A percentile compares a stretch with the other conserved stretches of the same genome.
Conservation (phyloP, 164 flowering plant genomes). For the Annona cherimola region DNA sequence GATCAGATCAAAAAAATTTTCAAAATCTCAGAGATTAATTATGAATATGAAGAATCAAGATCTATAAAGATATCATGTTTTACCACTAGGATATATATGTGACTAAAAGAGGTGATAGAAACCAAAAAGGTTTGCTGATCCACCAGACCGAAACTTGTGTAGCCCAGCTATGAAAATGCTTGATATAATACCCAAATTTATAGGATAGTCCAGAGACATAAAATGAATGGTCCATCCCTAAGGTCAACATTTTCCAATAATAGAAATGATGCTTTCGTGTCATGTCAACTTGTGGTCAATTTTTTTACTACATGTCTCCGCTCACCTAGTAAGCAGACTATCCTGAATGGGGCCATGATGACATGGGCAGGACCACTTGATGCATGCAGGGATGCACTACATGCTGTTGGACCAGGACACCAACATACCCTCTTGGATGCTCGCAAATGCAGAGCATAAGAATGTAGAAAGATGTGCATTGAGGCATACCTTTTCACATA, state of each 20-base stretch:
- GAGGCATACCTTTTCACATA: conserved; percentile 52
- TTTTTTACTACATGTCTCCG: neutral
- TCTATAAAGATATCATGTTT: too few species aligned
- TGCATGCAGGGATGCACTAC: neutral
- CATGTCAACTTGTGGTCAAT: neutral
- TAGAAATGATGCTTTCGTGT: too few species aligned
- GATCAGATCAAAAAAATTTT: too few species aligned
- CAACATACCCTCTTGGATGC: too few species aligned
- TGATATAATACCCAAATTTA: neutral
- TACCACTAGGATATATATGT: too few species aligned
- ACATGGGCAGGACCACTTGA: neutral
- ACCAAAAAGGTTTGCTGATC: too few species aligned
- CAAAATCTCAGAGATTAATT: too few species aligned
- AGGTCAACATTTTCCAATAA: neutral
- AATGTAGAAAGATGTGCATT: neutral
- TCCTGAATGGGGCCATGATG: neutral
- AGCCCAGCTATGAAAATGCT: neutral
- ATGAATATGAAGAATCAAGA: too few species aligned
- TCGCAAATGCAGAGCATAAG: too few species aligned
- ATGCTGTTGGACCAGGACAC: neutral
- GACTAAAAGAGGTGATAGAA: too few species aligned
- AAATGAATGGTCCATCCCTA: neutral
- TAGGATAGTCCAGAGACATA: neutral
- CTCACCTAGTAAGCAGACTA: neutral
- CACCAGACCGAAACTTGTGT: neutral